A percentile compares a stretch with the other conserved stretches of the same genome.
These are phyloP conservation scores for Fusarium sp. DNA, from an alignment of 2,329 filamentous ascomycete species.

Conservation along the genomic window DNA sequence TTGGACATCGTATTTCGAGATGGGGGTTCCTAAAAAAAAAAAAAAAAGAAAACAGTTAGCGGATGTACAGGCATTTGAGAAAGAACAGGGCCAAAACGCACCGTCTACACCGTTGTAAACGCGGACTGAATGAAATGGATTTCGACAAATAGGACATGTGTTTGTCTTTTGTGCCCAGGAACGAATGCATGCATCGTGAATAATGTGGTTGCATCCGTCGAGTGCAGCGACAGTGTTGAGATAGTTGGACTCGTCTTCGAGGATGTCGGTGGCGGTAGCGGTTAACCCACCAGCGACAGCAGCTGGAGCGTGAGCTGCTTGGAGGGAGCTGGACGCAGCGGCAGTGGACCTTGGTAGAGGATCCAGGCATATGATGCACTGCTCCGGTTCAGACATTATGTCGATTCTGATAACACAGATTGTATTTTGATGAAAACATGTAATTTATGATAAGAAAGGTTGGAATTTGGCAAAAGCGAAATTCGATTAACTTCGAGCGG, in stretches of 20 bases:
- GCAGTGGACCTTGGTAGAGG: slow-evolving; percentile 57
- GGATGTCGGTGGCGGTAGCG: slow-evolving; percentile 38
- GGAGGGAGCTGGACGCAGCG: slow-evolving; percentile 27
- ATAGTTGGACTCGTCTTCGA: slow-evolving; percentile 47
- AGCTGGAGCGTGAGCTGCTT: slow-evolving; percentile 26
- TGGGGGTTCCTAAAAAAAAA: slow-evolving; percentile 57
- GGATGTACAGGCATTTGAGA: slow-evolving; percentile 26
- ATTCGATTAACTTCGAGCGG: slow-evolving; percentile 36
- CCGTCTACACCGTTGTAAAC: slow-evolving; percentile 82
- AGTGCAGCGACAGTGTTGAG: slow-evolving; percentile 65
- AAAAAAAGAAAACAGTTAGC: slow-evolving; percentile 29
- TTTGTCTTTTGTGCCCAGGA: slow-evolving; percentile 98
- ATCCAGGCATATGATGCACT: slow-evolving; percentile 76
- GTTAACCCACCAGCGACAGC: slow-evolving; percentile 32
- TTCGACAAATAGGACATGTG: slow-evolving; percentile 96
- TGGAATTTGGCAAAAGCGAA: slow-evolving; percentile 28
- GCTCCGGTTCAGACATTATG: slow-evolving; percentile 65
- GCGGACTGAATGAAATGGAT: slow-evolving; percentile 88
- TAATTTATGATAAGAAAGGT: slow-evolving; percentile 49
- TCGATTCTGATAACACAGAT: slow-evolving; percentile 51
- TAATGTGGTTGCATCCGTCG: slow-evolving; percentile 84
- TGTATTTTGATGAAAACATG: slow-evolving; percentile 57
- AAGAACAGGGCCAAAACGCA: slow-evolving; percentile 56
- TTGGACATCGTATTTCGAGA: slow-evolving; percentile 72
- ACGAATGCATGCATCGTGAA: slow-evolving; percentile 91